Evolutionary conservation across 164 flowering plant species (phyloP), one percentile per base, ranked within the genome.

Genomic region (Vitis labrusca): DNA sequence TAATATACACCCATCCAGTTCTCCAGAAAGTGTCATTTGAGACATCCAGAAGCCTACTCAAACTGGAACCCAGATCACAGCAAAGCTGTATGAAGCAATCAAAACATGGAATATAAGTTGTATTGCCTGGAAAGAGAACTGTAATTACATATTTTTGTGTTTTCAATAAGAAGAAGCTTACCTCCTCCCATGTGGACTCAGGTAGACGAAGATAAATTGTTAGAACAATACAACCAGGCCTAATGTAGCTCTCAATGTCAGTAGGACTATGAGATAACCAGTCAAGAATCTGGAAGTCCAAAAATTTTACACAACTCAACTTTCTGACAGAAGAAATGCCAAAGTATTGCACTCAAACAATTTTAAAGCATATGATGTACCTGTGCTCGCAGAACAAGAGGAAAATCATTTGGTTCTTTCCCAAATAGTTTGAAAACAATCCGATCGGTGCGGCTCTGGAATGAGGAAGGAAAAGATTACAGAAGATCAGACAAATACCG

Each of bases 211-310:
- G 84, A 76, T 85, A 89, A 14, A 87, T 72, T 19, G 93, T 85
- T 62, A 88, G 67, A 71, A 90, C 71, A 14, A 88, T 61, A 74
- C 94, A 90, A 51, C 94, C 94, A 67, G 94, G 94, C 67, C 89
- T 76, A 55, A 90, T 90, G 79, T 88, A 86, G 82, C 94, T 86
- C 74, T 90, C 94, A 29, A 90, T 86, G 77, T 90, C 92, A 54
- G 92, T 73, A 50, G 94, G 94, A 76, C 88, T 82, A 72, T 86
- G 85, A 15, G 88, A 76, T 48, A 90, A 71, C 94, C 94, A 90
- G 66, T 84, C 85, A 68, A 88, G 85, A 62, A 90, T 84, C 94
- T 90, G 85, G 13, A 75, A 66, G 47, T 64, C 27, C 57, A 76
- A 71, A 49, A 0, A 50, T 30, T 61, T 44, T 30, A 29, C 19